These are phyloP conservation scores for Lentinula aciculospora DNA, from an alignment of 768 basidiomycete genomes.

Conservation along the genomic window DNA sequence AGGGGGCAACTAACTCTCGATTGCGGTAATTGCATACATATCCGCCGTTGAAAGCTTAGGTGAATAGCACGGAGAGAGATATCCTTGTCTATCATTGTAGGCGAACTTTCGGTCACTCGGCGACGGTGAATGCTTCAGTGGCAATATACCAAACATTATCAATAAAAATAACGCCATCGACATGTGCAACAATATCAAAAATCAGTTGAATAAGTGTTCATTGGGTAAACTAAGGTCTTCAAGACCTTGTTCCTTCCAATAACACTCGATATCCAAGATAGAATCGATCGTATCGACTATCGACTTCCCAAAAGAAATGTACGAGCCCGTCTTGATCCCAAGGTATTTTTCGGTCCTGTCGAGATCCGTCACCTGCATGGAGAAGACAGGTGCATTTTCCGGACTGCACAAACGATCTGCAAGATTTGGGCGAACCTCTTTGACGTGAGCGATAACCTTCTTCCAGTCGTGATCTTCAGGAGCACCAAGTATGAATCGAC, in stretches of 20 bases:
- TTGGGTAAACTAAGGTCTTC: slow-evolving; percentile 1
- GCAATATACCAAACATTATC: no score
- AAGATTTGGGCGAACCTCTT: slow-evolving; percentile 3
- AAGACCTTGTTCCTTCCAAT: slow-evolving; percentile 6
- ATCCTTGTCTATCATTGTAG: no score
- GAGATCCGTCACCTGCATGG: background rate
- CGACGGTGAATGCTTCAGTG: no score
- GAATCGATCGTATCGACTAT: slow-evolving; percentile 7
- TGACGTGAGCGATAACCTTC: slow-evolving; percentile 3
- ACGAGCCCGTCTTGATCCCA: slow-evolving; percentile 3
- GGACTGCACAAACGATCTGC: slow-evolving; percentile 3
- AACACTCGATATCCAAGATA: slow-evolving; percentile 2
- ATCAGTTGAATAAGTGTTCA: slow-evolving; percentile 1
- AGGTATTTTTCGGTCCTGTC: slow-evolving; percentile 1
- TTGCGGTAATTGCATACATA: no score
- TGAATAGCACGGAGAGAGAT: no score
- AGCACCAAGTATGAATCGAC: background rate
- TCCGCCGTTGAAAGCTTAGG: no score
- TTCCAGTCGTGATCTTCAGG: slow-evolving; percentile 6
- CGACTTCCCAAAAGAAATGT: background rate
- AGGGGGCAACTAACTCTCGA: background rate
- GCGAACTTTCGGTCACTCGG: no score
- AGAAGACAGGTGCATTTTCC: background rate
- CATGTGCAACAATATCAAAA: background rate
- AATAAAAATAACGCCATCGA: no score